These are phyloP conservation scores for Margaritispora aquatica DNA, from an alignment of 495 filamentous ascomycete species.

Conservation along the genomic window DNA sequence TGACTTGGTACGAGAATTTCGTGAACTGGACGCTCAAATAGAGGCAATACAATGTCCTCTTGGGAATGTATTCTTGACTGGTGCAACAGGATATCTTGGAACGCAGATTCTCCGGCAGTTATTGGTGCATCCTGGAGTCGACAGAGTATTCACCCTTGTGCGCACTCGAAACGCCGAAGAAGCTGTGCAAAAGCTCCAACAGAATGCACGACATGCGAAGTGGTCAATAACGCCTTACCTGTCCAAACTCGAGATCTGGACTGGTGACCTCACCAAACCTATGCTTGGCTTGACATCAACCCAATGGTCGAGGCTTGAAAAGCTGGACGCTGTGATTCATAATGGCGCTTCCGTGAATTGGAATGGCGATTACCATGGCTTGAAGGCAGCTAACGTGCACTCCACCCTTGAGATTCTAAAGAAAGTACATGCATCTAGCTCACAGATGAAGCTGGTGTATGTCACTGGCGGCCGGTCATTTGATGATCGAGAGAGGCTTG, in stretches of 20 bases:
- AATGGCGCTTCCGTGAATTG: conserved; percentile 86
- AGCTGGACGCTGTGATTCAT: conserved; percentile 75
- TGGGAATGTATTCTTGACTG: conserved; percentile 59
- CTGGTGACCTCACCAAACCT: conserved; percentile 65
- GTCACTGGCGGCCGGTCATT: not conserved
- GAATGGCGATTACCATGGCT: conserved; percentile 69
- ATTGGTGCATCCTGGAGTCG: conserved; percentile 48
- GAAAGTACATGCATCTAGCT: not conserved
- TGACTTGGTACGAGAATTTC: not conserved
- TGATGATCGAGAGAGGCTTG: not conserved
- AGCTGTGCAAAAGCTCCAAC: conserved; percentile 41
- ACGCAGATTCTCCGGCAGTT: conserved; percentile 71
- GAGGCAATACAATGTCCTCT: not conserved
- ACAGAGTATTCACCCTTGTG: conserved; percentile 66
- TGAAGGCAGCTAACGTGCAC: conserved; percentile 66
- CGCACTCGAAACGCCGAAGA: conserved; percentile 48
- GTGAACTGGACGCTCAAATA: not conserved
- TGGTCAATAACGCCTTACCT: conserved; percentile 62
- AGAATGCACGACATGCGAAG: conserved; percentile 54
- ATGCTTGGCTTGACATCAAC: conserved; percentile 59
- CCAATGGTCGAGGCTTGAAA: conserved; percentile 55
- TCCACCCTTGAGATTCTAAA: not conserved
- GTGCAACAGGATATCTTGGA: conserved; percentile 85
- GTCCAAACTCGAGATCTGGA: conserved; percentile 48
- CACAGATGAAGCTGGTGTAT: not conserved